A percentile compares a stretch with the other conserved stretches of the same genome.
Conservation (phyloP, 352 stramenopile species). For the Pythium aphanidermatum region DNA sequence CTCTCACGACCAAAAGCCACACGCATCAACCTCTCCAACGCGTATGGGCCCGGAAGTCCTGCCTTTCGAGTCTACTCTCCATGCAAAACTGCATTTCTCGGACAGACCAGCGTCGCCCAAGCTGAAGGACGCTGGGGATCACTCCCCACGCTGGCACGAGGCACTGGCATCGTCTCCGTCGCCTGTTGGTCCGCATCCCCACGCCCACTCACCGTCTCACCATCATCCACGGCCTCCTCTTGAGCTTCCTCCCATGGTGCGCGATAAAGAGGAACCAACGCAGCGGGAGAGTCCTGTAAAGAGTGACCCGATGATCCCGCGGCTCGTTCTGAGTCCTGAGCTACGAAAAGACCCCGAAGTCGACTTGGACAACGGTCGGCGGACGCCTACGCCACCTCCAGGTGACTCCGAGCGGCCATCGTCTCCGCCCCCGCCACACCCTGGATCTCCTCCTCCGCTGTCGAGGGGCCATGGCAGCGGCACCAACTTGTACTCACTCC, state of each 20-base stretch:
- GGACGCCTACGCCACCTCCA: background rate
- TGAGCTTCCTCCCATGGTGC: constrained; percentile 5
- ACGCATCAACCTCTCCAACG: no score
- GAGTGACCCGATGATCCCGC: constrained; percentile 4
- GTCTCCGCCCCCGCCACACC: constrained; percentile 1
- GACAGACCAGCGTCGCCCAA: background rate
- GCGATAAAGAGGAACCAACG: constrained; percentile 11
- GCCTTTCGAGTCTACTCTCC: no score
- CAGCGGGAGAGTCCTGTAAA: constrained; percentile 10
- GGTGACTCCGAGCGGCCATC: background rate
- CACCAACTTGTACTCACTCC: constrained; percentile 27
- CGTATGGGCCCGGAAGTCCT: no score
- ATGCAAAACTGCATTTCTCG: no score
- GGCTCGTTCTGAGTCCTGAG: background rate
- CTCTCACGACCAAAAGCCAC: background rate
- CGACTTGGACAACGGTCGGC: no score
- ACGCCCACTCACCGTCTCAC: background rate
- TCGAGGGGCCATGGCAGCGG: constrained; percentile 1
- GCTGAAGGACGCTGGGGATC: background rate
- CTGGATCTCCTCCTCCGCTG: constrained; percentile 2
- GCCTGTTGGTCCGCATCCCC: background rate
- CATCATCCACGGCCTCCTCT: constrained; percentile 1
- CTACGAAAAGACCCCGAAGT: constrained; percentile 4
- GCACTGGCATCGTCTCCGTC: background rate
- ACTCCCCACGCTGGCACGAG: constrained; percentile 9